phyloP scores from a whole-genome alignment of 2,329 filamentous ascomycete genomes.

The Calonectria multiphialidica region DNA sequence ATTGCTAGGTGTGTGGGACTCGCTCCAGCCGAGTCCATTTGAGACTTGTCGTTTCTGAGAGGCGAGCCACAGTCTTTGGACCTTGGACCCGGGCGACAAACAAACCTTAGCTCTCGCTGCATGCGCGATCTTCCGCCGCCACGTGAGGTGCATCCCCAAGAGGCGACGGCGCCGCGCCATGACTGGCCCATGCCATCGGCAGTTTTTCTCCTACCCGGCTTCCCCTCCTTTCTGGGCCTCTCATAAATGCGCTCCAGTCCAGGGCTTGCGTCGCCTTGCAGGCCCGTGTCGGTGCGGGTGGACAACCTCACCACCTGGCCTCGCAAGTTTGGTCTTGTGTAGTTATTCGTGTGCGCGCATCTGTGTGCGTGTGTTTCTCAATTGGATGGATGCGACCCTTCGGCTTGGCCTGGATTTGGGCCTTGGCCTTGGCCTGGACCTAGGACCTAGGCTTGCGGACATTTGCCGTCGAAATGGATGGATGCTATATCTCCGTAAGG shows the following conservation, averaged over 20 bases:
- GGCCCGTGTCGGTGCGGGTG: background rate
- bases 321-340: background rate
- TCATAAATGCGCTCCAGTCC: slow-evolving; percentile 11
- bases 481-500: slow-evolving; percentile 8
- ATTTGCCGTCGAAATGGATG: background rate
- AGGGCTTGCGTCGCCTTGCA: slow-evolving; percentile 1
- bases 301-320: background rate
- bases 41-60: slow-evolving; percentile 23
- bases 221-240: slow-evolving; percentile 10
- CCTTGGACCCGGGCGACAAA: slow-evolving; percentile 31
- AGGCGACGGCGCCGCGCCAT: slow-evolving; percentile 28
- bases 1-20: slow-evolving; percentile 14
- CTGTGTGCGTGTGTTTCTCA: background rate
- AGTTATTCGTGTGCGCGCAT: too few relatives aligned
- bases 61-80: slow-evolving; percentile 10
- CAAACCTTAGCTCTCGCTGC: slow-evolving; percentile 38
- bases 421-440: slow-evolving; percentile 8
- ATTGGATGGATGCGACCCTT: background rate
- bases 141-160: slow-evolving; percentile 44
- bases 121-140: slow-evolving; percentile 52
- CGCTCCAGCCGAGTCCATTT: slow-evolving; percentile 19
- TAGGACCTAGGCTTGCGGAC: background rate
- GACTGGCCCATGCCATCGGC: slow-evolving; percentile 34
- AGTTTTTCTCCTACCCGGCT: slow-evolving; percentile 16
- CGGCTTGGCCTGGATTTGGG: background rate